Base-by-base conservation (phyloP, 768 basidiomycete species). In the Clathrus columnatus region DNA sequence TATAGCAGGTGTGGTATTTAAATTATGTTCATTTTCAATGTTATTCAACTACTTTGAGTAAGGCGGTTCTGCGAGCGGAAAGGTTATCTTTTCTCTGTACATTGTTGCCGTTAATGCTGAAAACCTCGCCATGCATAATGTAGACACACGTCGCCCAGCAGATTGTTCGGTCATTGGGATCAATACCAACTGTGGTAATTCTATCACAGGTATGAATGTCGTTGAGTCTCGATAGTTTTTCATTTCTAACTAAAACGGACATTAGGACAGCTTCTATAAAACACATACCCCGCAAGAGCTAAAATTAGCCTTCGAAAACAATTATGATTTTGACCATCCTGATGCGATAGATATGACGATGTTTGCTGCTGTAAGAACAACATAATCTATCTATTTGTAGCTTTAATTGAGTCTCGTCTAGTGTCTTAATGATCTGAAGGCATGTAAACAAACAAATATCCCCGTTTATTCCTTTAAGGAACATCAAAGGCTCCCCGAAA, bases 181-280 rank as follows among this genome's bases (percentile, higher is more conserved):
- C 82, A 0, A 84, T 91, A 42, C 90, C 90, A 4, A 83, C 84
- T 47, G 87, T 98, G 32, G 82, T 95, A 51, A 96, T 99, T 61
- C 69, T 99, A 50, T 92, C 91, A 24, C 91, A 93, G 72, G 88
- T 85, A 58, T 32, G 69, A 28, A 5, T 20, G 8, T 7, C 27
- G 23, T 17, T 23, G 36, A 32, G 11, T 36, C 20, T 16, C 7
- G 26, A 48, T 48, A 27, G 26, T 21, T 24, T 48, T 10, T 21
- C 54, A 8, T 20, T 46, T 42, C 32, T 43, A n/a, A 7, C 4
- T 18, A 26, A 20, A 27, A 14, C 45, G 24, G 29, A 26, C 47
- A 28, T n/a, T 68, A 93, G 88, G 94, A 98, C 68, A 90, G 89
- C 65, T 99, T 98, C 70, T 99, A 99, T 72, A 90, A 85, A 63